Evolutionary conservation across 2,329 filamentous ascomycete species (phyloP), one percentile per base, ranked within the genome.

Genomic region (Nigrospora osmanthi): DNA sequence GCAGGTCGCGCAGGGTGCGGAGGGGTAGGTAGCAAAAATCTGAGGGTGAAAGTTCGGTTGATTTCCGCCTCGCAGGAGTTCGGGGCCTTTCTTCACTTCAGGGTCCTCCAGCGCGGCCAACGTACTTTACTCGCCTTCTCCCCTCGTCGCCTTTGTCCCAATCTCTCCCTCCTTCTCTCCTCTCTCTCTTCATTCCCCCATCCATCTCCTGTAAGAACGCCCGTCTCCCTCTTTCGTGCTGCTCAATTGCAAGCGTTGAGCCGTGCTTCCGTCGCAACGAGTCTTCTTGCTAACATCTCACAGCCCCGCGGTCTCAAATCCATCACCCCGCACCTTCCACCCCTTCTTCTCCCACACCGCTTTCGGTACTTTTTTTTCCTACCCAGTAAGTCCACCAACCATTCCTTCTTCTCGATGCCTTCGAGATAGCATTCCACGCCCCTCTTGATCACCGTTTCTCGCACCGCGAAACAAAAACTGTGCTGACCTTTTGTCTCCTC

Each of bases 51-150:
- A 28, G 23, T 28, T 28, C 23, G 23, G 23, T 28, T 28, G 23
- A 28, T 28, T 7, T 28, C 23, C 23, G 23, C 23, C 23, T 28
- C 23, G 23, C 23, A 28, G 23, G 10, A 28, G 23, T 28, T 28
- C 23, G 23, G 23, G 23, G 23, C 7, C 10, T 28, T 7, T 28
- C 34, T 35, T 35, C 15, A 28, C 35, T 50, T 47, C 50, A 53
- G 47, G 53, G 45, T 53, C 47, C 49, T 56, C 57, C 50, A 54
- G 54, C 58, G 55, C 57, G 53, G 52, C 44, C 19, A 37, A 42
- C 33, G 58, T 56, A 54, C 51, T 57, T 56, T 57, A 54, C 56
- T 51, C 54, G 12, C 28, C 44, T 55, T 53, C 50, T 44, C 45
- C 41, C 38, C 47, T 47, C 48, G 41, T 40, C 42, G 38, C 52